phyloP scores from a whole-genome alignment of 352 stramenopile genomes.

The Thraustochytrium striatum region DNA sequence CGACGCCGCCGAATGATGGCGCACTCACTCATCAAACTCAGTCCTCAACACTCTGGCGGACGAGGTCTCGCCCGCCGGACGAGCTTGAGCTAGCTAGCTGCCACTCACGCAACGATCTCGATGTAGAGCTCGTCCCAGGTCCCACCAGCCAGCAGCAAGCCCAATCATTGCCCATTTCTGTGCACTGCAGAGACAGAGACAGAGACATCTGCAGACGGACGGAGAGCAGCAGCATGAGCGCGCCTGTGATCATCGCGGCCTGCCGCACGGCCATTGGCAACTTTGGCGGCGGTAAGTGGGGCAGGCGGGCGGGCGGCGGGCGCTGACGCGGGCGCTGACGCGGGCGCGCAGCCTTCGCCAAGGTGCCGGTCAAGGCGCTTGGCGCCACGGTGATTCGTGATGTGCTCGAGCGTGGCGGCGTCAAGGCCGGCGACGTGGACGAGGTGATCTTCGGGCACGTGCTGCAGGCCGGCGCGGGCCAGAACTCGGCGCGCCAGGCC shows the following conservation, averaged over 20 bases:
- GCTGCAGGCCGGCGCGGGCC: conserved; percentile 87
- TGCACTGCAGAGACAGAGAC: too few relatives aligned
- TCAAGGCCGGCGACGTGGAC: conserved; percentile 74
- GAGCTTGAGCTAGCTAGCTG: too few relatives aligned
- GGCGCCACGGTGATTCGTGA: conserved; percentile 83
- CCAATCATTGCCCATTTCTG: too few relatives aligned
- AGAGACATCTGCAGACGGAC: too few relatives aligned
- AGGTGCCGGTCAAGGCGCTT: conserved; percentile 79
- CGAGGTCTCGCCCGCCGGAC: too few relatives aligned
- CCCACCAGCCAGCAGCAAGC: too few relatives aligned
- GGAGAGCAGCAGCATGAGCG: too few relatives aligned
- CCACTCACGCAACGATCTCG: too few relatives aligned
- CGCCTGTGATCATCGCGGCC: conserved; percentile 68
- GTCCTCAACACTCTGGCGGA: too few relatives aligned
- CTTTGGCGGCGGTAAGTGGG: conserved; percentile 16
- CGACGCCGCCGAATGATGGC: too few relatives aligned
- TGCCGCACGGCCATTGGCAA: conserved; percentile 77
- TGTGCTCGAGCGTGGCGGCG: conserved; percentile 59
- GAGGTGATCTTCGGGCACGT: conserved; percentile 97
- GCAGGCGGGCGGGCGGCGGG: background rate
- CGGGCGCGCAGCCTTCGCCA: conserved; percentile 71
- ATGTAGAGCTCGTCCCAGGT: too few relatives aligned
- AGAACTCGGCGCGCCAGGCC: conserved; percentile 90
- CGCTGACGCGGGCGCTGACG: background rate
- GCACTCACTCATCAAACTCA: too few relatives aligned